phyloP scores from a whole-genome alignment of 495 filamentous ascomycete genomes.

The Tuber microsphaerosporum region DNA sequence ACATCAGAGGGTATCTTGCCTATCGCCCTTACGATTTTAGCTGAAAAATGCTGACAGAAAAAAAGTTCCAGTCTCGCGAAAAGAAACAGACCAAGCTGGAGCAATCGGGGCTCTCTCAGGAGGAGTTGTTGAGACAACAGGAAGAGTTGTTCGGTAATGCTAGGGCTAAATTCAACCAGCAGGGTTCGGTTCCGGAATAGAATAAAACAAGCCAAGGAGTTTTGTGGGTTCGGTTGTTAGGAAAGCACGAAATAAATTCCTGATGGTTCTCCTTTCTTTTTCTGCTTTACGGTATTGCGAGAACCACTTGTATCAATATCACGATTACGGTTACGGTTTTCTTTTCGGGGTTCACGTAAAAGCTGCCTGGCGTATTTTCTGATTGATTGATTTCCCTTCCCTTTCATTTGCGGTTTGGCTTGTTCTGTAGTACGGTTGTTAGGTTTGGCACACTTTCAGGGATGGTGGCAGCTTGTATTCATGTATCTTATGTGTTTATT shows the following conservation, averaged over 20 bases:
- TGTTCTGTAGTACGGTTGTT: neutral
- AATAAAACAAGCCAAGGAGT: neutral
- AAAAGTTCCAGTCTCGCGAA: constrained; percentile 64
- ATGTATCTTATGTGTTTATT: neutral
- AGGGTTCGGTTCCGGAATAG: constrained; percentile 34
- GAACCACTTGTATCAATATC: constrained; percentile 3
- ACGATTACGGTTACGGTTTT: neutral
- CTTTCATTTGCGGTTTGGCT: neutral
- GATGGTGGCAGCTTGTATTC: constrained; percentile 2
- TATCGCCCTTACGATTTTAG: constrained; percentile 17
- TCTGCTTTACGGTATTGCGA: neutral
- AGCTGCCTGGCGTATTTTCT: neutral
- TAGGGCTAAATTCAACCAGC: constrained; percentile 60
- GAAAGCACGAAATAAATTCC: neutral
- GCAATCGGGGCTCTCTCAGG: constrained; percentile 79
- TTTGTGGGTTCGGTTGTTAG: neutral
- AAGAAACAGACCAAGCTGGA: constrained; percentile 97
- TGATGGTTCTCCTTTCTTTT: neutral
- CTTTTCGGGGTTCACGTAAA: neutral
- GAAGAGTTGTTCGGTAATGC: constrained; percentile 84
- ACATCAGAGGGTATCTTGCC: constrained; percentile 66
- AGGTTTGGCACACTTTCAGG: neutral
- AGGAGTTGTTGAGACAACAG: constrained; percentile 80
- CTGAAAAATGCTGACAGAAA: constrained; percentile 31
- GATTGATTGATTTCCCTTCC: neutral